A percentile compares a stretch with the other conserved stretches of the same genome.
Evolutionary conservation across 768 basidiomycete genomes (phyloP).

Genomic region (Coprinopsis cinerea): DNA sequence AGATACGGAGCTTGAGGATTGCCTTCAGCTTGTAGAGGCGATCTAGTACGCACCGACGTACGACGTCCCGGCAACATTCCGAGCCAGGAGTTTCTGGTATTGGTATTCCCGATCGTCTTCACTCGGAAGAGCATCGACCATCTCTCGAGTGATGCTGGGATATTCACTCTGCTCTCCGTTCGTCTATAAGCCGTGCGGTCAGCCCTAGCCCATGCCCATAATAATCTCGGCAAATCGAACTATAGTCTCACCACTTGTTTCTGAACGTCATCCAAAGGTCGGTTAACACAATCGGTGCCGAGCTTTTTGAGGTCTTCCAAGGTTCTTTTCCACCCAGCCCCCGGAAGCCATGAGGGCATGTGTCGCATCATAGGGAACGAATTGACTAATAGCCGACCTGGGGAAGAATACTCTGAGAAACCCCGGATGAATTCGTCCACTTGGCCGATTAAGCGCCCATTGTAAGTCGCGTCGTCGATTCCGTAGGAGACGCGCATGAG

Average conservation of each 20-base stretch:
- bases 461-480: background rate
- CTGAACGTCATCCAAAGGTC: conserved; percentile 13
- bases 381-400: conserved; percentile 27
- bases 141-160: conserved; percentile 3
- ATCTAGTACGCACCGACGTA: conserved; percentile 14
- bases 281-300: conserved; percentile 10
- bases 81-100: conserved; percentile 13
- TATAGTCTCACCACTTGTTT: conserved; percentile 11
- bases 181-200: no score
- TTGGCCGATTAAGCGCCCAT: conserved; percentile 9
- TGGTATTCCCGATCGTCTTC: conserved; percentile 5
- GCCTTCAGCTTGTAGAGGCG: background rate
- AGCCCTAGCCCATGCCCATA: no score
- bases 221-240: no score
- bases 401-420: conserved; percentile 16
- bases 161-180: background rate
- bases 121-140: conserved; percentile 12
- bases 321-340: conserved; percentile 36
- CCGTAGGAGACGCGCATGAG: conserved; percentile 4
- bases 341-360: conserved; percentile 36
- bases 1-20: no score
- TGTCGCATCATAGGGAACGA: conserved; percentile 21
- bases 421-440: conserved; percentile 61
- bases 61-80: conserved; percentile 12
- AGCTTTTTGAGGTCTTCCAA: background rate